A percentile compares a stretch with the other conserved stretches of the same genome.
These are phyloP conservation scores for Stentor roeselii DNA, from an alignment of 73 alveolate genomes.

Conservation along the genomic window DNA sequence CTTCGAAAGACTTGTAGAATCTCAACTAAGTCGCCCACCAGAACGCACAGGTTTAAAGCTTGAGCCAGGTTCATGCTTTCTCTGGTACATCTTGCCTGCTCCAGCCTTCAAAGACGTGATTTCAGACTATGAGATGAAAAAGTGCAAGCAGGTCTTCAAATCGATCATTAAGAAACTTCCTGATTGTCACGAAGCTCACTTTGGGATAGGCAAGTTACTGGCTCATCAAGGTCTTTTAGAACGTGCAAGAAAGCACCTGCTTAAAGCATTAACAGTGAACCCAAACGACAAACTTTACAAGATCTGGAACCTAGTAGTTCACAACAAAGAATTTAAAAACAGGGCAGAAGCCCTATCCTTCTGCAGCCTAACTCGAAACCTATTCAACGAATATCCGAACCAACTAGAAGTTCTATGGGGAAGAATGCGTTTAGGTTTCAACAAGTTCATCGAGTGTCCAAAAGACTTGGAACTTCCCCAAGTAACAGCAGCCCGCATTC, in stretches of 20 bases:
- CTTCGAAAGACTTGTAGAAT: not conserved
- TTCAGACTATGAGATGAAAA: not conserved
- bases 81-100: not conserved
- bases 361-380: not conserved
- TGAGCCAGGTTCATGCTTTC: conserved; percentile 21
- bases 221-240: conserved; percentile 35
- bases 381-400: not conserved
- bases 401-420: conserved; percentile 25
- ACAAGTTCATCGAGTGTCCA: not conserved
- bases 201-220: conserved; percentile 47
- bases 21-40: not conserved
- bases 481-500: conserved; percentile 42
- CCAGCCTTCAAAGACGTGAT: not conserved
- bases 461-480: conserved; percentile 26
- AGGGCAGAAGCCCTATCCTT: not conserved
- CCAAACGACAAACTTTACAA: conserved; percentile 36
- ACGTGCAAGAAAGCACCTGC: conserved; percentile 39
- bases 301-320: conserved; percentile 36
- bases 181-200: conserved; percentile 55
- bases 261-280: conserved; percentile 20
- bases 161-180: conserved; percentile 6
- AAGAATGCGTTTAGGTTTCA: not conserved
- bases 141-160: conserved; percentile 7
- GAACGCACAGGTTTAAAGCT: not conserved
- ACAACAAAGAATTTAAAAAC: conserved; percentile 21